phyloP scores from a whole-genome alignment of 768 basidiomycete genomes.

The Symmetrospora coprosmae region DNA sequence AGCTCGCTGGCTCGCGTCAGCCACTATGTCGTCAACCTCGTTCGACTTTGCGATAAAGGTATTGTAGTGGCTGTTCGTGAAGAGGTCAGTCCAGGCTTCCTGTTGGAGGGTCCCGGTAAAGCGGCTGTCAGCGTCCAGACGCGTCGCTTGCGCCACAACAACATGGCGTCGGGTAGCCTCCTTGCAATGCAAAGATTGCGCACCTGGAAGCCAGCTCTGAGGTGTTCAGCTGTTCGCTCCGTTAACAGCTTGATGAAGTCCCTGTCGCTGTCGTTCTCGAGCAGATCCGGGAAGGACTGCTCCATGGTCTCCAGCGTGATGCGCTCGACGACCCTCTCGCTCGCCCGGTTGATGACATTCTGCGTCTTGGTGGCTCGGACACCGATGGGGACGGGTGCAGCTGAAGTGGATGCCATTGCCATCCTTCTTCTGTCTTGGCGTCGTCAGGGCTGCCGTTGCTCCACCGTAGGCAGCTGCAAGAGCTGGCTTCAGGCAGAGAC shows the following conservation, averaged over 20 bases:
- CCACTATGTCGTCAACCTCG: conserved; percentile 3
- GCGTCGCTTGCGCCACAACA: too few relatives aligned
- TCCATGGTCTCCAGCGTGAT: conserved; percentile 11
- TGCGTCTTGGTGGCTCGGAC: neutral
- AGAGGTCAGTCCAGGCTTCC: conserved; percentile 6
- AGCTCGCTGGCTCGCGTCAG: neutral
- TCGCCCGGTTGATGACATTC: conserved; percentile 3
- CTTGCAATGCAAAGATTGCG: too few relatives aligned
- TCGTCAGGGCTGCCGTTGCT: too few relatives aligned
- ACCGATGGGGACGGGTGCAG: neutral
- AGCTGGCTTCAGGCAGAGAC: too few relatives aligned
- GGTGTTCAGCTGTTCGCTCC: conserved; percentile 6
- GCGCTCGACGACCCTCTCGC: neutral
- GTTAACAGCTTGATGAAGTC: neutral
- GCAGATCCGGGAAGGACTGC: conserved; percentile 17
- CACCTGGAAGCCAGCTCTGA: conserved; percentile 15
- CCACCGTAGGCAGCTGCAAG: too few relatives aligned
- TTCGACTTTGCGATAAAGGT: conserved; percentile 1
- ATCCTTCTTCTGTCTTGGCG: too few relatives aligned
- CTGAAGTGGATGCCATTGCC: too few relatives aligned
- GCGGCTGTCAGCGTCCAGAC: too few relatives aligned
- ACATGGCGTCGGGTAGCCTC: too few relatives aligned
- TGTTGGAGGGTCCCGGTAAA: neutral
- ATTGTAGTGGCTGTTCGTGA: neutral
- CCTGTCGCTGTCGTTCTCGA: conserved; percentile 1